These are phyloP conservation scores for Aspergillus quadrilineatus DNA, from an alignment of 2,329 filamentous ascomycete species.

Conservation along the genomic window DNA sequence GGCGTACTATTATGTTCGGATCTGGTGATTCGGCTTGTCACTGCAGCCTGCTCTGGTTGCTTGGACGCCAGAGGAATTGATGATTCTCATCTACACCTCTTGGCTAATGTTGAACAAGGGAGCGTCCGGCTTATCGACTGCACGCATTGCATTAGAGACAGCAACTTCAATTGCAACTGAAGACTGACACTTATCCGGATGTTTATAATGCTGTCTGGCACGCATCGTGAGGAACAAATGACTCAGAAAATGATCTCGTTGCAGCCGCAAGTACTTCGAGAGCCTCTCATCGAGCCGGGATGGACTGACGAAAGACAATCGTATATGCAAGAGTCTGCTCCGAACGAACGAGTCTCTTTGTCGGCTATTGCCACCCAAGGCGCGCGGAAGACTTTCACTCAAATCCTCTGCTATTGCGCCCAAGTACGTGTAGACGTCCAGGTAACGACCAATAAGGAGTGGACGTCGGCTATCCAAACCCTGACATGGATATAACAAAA, in stretches of 20 bases:
- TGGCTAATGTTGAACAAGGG: slow-evolving; percentile 64
- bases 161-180: slow-evolving; percentile 65
- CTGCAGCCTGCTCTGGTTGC: too few relatives aligned
- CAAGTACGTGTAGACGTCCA: slow-evolving; percentile 71
- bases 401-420: slow-evolving; percentile 65
- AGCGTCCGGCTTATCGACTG: slow-evolving; percentile 68
- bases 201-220: slow-evolving; percentile 61
- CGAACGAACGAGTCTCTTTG: slow-evolving; percentile 52
- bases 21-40: too few relatives aligned
- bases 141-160: slow-evolving; percentile 60
- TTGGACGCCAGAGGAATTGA: too few relatives aligned
- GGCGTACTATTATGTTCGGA: too few relatives aligned
- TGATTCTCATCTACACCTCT: slow-evolving; percentile 26
- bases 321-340: slow-evolving; percentile 62
- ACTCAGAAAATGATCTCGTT: slow-evolving; percentile 55
- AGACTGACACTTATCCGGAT: slow-evolving; percentile 61
- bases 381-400: slow-evolving; percentile 70
- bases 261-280: slow-evolving; percentile 55
- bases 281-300: slow-evolving; percentile 58
- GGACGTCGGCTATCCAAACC: slow-evolving; percentile 66
- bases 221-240: slow-evolving; percentile 63
- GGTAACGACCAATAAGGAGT: slow-evolving; percentile 61
- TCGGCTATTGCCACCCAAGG: slow-evolving; percentile 69
- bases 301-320: slow-evolving; percentile 53
- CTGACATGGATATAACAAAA: slow-evolving; percentile 65